Evolutionary conservation across 2,329 filamentous ascomycete species (phyloP), one percentile per base, ranked within the genome.

Genomic region (Cercospora citrullina): DNA sequence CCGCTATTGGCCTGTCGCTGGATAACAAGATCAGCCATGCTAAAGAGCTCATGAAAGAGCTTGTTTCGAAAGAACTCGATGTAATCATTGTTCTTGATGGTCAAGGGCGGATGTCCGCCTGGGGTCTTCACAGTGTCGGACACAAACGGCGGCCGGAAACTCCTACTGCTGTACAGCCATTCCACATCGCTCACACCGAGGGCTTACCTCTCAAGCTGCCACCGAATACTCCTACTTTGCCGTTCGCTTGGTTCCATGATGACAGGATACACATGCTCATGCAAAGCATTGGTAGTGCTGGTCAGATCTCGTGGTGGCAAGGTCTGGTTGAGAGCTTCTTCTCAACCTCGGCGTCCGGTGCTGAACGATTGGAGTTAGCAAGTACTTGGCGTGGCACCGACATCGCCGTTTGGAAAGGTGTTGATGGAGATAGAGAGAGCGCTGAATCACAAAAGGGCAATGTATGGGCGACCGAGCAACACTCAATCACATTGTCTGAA

Each of bases 111-210:
- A 92, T 98, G 90, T 93, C 92, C 48, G 93, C 92, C 0, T 97
- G 94, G 92, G 94, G 93, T 0, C 81, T 99, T 65, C 94, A 98
- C 78, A 94, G 94, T 75, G 87, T 96, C 21, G 90, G 91, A 39
- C 89, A 87, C 73, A 92, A 90, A 75, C 83, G 85, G 33, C 87
- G 87, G 72, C 68, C 70, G 18, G 72, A 71, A 12, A 74, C 70
- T 31, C 72, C 73, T 33, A 36, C 67, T 7, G 63, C 86, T 4
- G 84, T 88, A 30, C 88, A 89, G 69, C 87, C 94, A n/a, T 96
- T 95, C 82, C 95, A 93, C 75, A 89, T 97, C 72, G 89, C 92
- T 1, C 91, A 96, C 75, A 87, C 94, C 28, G 87, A 91, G 74
- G 85, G 85, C 1, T 72, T 90, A 66, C 61, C 57, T 23, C 31